These are phyloP conservation scores for Fusarium nodosum DNA, from an alignment of 2,329 filamentous ascomycete genomes.

Conservation along the genomic window DNA sequence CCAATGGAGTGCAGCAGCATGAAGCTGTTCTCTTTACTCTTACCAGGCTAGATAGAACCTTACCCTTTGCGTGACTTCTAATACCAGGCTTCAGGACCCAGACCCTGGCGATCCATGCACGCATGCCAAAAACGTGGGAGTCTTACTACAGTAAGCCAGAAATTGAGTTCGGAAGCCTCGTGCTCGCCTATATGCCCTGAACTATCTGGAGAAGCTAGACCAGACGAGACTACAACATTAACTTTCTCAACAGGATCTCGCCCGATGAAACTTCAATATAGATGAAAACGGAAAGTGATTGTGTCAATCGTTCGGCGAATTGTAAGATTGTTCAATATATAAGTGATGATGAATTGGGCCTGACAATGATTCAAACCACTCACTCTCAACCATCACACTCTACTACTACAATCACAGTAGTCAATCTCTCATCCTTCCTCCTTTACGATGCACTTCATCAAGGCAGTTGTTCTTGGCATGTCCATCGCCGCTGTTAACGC, in stretches of 20 bases:
- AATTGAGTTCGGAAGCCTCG: slow-evolving; percentile 2
- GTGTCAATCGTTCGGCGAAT: neutral
- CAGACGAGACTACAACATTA: neutral
- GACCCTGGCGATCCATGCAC: neutral
- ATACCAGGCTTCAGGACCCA: neutral
- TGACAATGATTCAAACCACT: neutral
- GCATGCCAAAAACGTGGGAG: neutral
- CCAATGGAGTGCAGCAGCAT: neutral
- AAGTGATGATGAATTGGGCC: neutral
- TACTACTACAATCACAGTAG: slow-evolving; percentile 7
- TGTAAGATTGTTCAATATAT: neutral
- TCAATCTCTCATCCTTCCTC: too few relatives aligned
- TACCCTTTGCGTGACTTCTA: neutral
- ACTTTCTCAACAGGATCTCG: slow-evolving; percentile 10
- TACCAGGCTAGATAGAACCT: neutral
- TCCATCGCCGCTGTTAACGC: slow-evolving; percentile 16
- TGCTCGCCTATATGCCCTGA: neutral
- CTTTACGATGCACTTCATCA: slow-evolving; percentile 19
- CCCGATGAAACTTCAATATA: neutral
- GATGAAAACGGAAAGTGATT: slow-evolving; percentile 7
- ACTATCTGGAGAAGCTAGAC: neutral
- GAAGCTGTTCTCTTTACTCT: neutral
- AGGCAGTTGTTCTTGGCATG: slow-evolving; percentile 17
- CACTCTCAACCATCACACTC: slow-evolving; percentile 2
- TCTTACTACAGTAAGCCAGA: neutral